Percentiles rank a stretch among this genome's conserved stretches.
These are phyloP conservation scores for Lepidium aucheri DNA, from an alignment of 345 rosid genomes.

Conservation along the genomic window DNA sequence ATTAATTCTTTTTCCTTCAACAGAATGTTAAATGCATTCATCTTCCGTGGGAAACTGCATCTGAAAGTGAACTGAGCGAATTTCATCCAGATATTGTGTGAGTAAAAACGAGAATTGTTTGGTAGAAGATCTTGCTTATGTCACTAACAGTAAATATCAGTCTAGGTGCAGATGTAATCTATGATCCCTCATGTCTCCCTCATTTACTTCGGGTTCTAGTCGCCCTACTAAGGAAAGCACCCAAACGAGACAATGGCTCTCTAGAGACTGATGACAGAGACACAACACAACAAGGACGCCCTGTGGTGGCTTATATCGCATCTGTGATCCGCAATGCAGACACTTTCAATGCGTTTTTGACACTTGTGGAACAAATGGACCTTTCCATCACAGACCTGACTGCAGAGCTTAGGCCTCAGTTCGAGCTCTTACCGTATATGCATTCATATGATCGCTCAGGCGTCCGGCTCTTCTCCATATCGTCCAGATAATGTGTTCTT, in stretches of 20 bases:
- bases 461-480: conserved; percentile 40
- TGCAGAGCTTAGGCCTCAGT: conserved; percentile 28
- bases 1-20: background rate
- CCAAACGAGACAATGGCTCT: conserved; percentile 6
- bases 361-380: conserved; percentile 39
- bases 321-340: conserved; percentile 61
- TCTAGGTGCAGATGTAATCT: conserved; percentile 79
- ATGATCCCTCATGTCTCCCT: conserved; percentile 66
- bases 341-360: conserved; percentile 53
- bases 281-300: background rate
- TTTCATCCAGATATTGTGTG: conserved; percentile 59
- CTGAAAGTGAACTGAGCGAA: conserved; percentile 36
- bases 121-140: background rate
- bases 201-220: conserved; percentile 53
- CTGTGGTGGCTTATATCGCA: conserved; percentile 55
- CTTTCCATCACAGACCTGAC: conserved; percentile 49
- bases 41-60: conserved; percentile 81
- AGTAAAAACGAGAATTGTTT: conserved; percentile 14
- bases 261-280: background rate
- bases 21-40: conserved; percentile 56
- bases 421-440: conserved; percentile 57
- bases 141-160: conserved; percentile 27
- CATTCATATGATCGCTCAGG: conserved; percentile 48
- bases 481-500: conserved; percentile 19
- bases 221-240: conserved; percentile 36